Evolutionary conservation across 2,329 filamentous ascomycete species (phyloP).

Genomic region (Diaporthe sp.): DNA sequence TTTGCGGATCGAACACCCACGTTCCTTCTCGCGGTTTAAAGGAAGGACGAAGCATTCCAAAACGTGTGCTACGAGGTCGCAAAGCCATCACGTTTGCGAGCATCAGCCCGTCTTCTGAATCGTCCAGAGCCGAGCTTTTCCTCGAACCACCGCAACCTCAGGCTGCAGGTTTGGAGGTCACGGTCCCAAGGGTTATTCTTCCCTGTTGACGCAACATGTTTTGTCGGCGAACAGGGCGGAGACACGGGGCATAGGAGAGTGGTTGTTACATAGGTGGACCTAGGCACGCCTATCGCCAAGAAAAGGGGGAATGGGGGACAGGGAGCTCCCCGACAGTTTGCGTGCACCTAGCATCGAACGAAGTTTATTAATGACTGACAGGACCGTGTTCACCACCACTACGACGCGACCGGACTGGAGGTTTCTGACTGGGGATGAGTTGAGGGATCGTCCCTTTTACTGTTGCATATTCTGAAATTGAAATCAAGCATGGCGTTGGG

Average conservation of each 20-base stretch:
- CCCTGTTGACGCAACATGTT: not conserved
- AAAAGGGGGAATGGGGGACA: not conserved
- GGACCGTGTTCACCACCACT: slow-evolving; percentile 15
- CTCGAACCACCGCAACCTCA: not conserved
- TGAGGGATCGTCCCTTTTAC: slow-evolving; percentile 5
- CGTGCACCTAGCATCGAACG: slow-evolving; percentile 21
- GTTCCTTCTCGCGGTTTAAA: slow-evolving; percentile 41
- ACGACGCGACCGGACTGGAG: slow-evolving; percentile 14
- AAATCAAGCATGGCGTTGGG: slow-evolving; percentile 40
- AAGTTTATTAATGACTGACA: slow-evolving; percentile 34
- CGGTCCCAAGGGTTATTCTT: not conserved
- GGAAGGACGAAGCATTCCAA: slow-evolving; percentile 43
- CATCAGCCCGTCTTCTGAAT: not conserved
- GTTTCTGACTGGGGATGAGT: slow-evolving; percentile 13
- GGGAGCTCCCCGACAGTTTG: slow-evolving; percentile 7
- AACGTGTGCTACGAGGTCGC: slow-evolving; percentile 24
- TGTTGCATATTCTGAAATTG: slow-evolving; percentile 37
- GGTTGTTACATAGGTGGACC: not conserved
- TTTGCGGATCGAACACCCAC: slow-evolving; percentile 20
- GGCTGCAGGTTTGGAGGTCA: not conserved
- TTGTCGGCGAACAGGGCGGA: not conserved
- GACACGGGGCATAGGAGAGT: not conserved
- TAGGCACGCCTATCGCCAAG: not conserved
- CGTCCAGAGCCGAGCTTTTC: not conserved
- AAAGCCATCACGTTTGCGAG: not conserved